Evolutionary conservation across 2,329 filamentous ascomycete species (phyloP), one percentile per base, ranked within the genome.

Genomic region (Penicillium sp.): DNA sequence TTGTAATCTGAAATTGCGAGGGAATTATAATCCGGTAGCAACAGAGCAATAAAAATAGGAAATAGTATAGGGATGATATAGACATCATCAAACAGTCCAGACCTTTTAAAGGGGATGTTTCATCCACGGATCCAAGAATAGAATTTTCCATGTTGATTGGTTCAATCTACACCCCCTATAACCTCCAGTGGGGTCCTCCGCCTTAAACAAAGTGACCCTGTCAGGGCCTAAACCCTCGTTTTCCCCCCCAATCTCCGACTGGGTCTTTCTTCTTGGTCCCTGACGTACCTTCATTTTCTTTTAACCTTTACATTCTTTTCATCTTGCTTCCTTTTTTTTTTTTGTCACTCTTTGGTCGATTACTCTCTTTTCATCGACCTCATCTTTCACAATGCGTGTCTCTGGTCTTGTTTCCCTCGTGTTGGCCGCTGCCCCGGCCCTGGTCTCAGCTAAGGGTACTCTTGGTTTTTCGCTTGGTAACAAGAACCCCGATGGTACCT

Each of bases 401-500:
- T 66, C 74, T 44, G 68, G 68, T 50, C 57, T 79, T 51, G 47
- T 81, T 61, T 67, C 74, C 18, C 56, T 75, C 39, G 65, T 75
- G 54, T 62, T 80, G 62, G 76, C 74, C 45, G 70, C 74, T 48
- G 73, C 78, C 45, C 79, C 82, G 24, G 73, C 78, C 45, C 70
- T 80, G 40, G 79, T 81, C 40, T 75, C 79, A 32, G 80, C 80
- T 37, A 74, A 74, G 35, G 85, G 86, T 49, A 79, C 72, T 31
- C 76, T 89, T 58, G 87, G 87, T 50, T 88, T 88, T 67, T 81
- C 87, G 14, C 77, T 90, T 13, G 87, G 87, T 58, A 83, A 85
- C 65, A 86, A 88, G 70, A 82, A 82, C 61, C 54, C 79, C 24
- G 82, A 85, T 65, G 82, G 81, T 40, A 73, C 69, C 39, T 90